Conservation (phyloP, 805 yeast genomes). For the Hanseniaspora taiwanica region DNA sequence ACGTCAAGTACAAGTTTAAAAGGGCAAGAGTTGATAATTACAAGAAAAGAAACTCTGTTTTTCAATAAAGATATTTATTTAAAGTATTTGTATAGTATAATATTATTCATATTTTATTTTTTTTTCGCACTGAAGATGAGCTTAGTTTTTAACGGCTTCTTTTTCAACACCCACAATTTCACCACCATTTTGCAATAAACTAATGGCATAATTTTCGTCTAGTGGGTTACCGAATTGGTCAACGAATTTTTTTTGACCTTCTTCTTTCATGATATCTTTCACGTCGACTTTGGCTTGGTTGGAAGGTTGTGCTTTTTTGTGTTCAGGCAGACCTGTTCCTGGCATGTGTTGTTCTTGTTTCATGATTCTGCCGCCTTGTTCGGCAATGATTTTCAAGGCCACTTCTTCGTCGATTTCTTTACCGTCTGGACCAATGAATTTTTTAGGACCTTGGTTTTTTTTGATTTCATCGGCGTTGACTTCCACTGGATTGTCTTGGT, state of each 20-base stretch:
- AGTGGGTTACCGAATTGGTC: constrained; percentile 27
- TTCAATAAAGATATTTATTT: not conserved
- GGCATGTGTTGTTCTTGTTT: constrained; percentile 9
- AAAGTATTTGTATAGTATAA: too few relatives aligned
- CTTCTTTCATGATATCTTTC: constrained; percentile 14
- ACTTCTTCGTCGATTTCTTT: constrained; percentile 23
- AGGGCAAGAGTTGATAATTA: constrained; percentile 3
- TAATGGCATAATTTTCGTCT: constrained; percentile 21
- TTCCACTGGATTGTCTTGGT: constrained; percentile 4
- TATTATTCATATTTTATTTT: not conserved
- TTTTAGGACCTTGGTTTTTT: constrained; percentile 17
- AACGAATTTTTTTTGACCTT: constrained; percentile 21
- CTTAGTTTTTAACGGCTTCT: not conserved
- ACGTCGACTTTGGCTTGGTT: constrained; percentile 3
- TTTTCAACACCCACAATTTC: constrained; percentile 10
- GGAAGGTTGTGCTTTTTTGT: constrained; percentile 1
- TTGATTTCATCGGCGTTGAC: constrained; percentile 13
- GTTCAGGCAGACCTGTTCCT: constrained; percentile 6
- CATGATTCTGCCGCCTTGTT: constrained; percentile 16
- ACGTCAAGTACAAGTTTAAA: constrained; percentile 4
- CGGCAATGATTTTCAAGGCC: constrained; percentile 17
- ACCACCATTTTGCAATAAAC: constrained; percentile 17
- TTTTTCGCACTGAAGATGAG: not conserved
- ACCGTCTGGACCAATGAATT: constrained; percentile 28
- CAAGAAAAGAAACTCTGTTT: not conserved